Conservation (phyloP, 148 eudicot species). For the Bassia scoparia region DNA sequence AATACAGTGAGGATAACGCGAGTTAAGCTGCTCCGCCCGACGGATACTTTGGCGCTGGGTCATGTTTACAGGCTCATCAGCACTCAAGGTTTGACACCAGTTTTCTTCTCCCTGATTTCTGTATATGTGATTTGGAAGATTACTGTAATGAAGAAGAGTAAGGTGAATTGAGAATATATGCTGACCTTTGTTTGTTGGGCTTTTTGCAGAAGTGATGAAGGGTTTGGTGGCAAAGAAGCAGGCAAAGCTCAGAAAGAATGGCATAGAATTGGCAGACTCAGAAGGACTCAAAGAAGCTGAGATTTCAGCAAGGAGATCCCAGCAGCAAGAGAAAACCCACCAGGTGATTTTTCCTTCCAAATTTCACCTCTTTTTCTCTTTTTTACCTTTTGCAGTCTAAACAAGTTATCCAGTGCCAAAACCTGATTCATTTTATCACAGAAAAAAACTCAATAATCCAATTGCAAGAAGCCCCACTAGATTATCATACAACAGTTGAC, state of each 20-base stretch:
- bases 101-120: background rate
- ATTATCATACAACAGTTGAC: background rate
- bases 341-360: slow-evolving; percentile 37
- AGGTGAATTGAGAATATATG: background rate
- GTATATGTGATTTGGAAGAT: background rate
- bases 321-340: slow-evolving; percentile 38
- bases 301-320: slow-evolving; percentile 39
- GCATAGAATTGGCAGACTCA: slow-evolving; percentile 44
- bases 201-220: slow-evolving; percentile 79
- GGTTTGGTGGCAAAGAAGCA: slow-evolving; percentile 82
- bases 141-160: background rate
- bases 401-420: background rate
- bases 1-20: slow-evolving; percentile 60
- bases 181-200: background rate
- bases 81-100: slow-evolving; percentile 54
- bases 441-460: background rate
- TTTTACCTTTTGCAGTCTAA: background rate
- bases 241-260: slow-evolving; percentile 64
- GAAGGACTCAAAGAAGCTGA: slow-evolving; percentile 43
- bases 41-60: slow-evolving; percentile 69
- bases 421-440: background rate
- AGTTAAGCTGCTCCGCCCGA: slow-evolving; percentile 79
- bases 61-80: slow-evolving; percentile 89
- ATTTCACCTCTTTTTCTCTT: background rate
- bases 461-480: background rate